Conservation (phyloP, 1,284 basidiomycete species). For the Austropuccinia psidii region DNA sequence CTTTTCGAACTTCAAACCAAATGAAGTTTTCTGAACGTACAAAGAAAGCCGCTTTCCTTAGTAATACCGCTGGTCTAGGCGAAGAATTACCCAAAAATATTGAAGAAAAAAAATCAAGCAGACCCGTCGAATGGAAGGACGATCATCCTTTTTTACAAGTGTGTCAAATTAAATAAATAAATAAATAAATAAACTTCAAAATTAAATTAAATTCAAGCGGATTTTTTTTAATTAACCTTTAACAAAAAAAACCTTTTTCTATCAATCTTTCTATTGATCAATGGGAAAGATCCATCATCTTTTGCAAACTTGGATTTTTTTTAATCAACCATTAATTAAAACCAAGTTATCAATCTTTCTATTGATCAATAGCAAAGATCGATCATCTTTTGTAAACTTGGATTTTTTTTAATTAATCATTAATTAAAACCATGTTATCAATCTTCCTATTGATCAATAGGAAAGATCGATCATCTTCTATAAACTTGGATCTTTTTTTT, state of each 20-base stretch:
- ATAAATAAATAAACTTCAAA: too few relatives aligned
- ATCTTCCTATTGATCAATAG: background rate
- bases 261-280: too few relatives aligned
- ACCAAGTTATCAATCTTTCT: too few relatives aligned
- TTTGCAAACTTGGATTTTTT: background rate
- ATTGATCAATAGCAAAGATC: too few relatives aligned
- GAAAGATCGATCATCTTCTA: too few relatives aligned
- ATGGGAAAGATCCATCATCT: too few relatives aligned
- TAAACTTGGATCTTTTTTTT: background rate
- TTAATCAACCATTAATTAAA: background rate
- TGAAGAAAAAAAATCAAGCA: background rate
- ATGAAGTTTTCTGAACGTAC: constrained; percentile 24
- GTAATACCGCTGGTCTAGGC: constrained; percentile 15
- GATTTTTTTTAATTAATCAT: background rate
- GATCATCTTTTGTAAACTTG: too few relatives aligned
- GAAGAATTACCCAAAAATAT: background rate
- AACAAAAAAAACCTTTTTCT: background rate
- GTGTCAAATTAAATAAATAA: too few relatives aligned
- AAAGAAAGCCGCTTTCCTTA: constrained; percentile 12
- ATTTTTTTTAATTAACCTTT: background rate
- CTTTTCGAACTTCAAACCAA: constrained; percentile 7
- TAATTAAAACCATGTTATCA: background rate
- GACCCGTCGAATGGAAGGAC: constrained; percentile 5
- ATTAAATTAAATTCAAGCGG: too few relatives aligned
- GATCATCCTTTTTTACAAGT: constrained; percentile 24